These are phyloP conservation scores for Trichoderma lentiforme DNA, from an alignment of 2,329 filamentous ascomycete species.

Conservation along the genomic window DNA sequence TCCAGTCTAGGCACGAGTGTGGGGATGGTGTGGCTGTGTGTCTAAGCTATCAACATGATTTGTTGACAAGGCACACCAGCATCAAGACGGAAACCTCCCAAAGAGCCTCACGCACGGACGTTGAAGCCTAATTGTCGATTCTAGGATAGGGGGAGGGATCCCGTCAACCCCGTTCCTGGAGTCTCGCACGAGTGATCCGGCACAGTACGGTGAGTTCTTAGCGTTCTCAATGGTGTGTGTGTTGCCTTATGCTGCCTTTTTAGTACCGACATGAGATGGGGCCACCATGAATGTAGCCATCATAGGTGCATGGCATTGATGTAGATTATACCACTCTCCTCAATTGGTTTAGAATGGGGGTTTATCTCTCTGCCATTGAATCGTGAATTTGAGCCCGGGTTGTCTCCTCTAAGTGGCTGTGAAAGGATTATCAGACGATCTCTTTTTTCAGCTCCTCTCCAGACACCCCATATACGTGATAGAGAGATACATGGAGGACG, in stretches of 20 bases:
- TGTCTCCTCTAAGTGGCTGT: not conserved
- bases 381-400: not conserved
- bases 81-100: not conserved
- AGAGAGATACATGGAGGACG: not conserved
- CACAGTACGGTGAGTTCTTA: not conserved
- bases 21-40: conserved; percentile 13
- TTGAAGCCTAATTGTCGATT: not conserved
- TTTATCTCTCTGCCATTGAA: not conserved
- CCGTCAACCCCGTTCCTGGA: not conserved
- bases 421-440: not conserved
- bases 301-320: not conserved
- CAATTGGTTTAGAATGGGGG: not conserved
- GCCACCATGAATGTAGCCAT: not conserved
- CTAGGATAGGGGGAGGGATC: not conserved
- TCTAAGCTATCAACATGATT: not conserved
- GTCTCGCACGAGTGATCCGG: not conserved
- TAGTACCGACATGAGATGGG: not conserved
- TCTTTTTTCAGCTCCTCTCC: not conserved
- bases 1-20: not conserved
- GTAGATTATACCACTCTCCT: not conserved
- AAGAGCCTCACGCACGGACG: conserved; percentile 8
- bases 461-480: not conserved
- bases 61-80: not conserved
- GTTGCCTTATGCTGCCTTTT: not conserved
- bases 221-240: not conserved